phyloP scores from a whole-genome alignment of 441 rosid species.

The Euphorbia celastroides region DNA sequence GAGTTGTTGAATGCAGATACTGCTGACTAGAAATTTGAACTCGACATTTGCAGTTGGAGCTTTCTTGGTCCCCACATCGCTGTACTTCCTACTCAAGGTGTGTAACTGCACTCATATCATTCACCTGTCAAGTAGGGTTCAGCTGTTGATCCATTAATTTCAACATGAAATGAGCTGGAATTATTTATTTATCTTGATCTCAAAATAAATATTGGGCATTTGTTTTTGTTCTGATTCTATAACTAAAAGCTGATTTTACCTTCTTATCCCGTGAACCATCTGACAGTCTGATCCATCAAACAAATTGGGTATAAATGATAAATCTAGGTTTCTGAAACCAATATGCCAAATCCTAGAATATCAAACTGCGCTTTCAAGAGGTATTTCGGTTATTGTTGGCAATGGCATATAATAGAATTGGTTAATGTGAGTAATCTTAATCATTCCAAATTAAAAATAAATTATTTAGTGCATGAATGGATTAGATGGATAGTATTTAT shows the following conservation, averaged over 20 bases:
- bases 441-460: neutral
- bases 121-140: slow-evolving; percentile 10
- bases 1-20: slow-evolving; percentile 51
- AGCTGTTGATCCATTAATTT: slow-evolving; percentile 3
- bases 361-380: neutral
- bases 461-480: neutral
- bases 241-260: neutral
- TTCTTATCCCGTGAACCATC: neutral
- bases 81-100: slow-evolving; percentile 87
- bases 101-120: slow-evolving; percentile 8
- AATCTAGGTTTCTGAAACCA: neutral
- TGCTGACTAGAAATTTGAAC: slow-evolving; percentile 60
- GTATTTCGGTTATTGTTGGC: neutral
- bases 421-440: neutral
- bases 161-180: neutral
- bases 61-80: slow-evolving; percentile 72
- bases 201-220: neutral
- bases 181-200: neutral
- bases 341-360: neutral
- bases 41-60: slow-evolving; percentile 81
- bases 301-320: neutral
- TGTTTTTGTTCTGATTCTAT: neutral
- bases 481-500: neutral
- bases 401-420: neutral
- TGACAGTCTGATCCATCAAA: neutral